These are phyloP conservation scores for Aspergillus nidulans DNA, from an alignment of 495 filamentous ascomycete genomes.

Conservation along the genomic window DNA sequence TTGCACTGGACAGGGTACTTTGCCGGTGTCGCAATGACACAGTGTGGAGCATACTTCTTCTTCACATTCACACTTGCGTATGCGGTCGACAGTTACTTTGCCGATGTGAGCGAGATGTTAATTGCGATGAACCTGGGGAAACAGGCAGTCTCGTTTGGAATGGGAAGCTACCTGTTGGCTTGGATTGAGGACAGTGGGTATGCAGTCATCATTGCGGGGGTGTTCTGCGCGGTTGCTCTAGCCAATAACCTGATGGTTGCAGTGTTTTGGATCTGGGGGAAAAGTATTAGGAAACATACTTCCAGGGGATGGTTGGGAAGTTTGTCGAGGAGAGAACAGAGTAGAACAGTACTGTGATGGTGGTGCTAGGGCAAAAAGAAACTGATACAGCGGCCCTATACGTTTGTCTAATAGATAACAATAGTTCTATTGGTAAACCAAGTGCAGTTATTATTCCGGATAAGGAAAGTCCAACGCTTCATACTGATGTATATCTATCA, in stretches of 20 bases:
- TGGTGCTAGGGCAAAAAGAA: not conserved
- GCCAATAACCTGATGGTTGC: constrained; percentile 53
- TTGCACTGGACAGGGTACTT: constrained; percentile 57
- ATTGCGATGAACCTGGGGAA: constrained; percentile 69
- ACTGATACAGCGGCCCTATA: no score
- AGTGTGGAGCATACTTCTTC: constrained; percentile 52
- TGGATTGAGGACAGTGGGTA: constrained; percentile 56
- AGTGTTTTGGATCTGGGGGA: constrained; percentile 55
- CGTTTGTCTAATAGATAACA: no score
- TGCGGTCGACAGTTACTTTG: constrained; percentile 44
- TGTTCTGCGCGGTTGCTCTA: constrained; percentile 51
- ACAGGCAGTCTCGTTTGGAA: constrained; percentile 58
- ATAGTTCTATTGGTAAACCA: no score
- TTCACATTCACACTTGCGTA: constrained; percentile 60
- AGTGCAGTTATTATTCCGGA: no score
- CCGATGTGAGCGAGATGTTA: constrained; percentile 58
- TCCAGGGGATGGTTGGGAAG: constrained; percentile 49
- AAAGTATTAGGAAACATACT: constrained; percentile 49
- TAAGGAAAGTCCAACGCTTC: no score
- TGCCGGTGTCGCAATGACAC: constrained; percentile 47
- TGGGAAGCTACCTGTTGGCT: constrained; percentile 53
- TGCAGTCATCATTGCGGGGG: constrained; percentile 53
- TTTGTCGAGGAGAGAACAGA: constrained; percentile 12
- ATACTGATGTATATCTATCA: no score
- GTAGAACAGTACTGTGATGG: not conserved